Base-by-base conservation (phyloP, 2,329 filamentous ascomycete species). In the Incumbomyces lentus region DNA sequence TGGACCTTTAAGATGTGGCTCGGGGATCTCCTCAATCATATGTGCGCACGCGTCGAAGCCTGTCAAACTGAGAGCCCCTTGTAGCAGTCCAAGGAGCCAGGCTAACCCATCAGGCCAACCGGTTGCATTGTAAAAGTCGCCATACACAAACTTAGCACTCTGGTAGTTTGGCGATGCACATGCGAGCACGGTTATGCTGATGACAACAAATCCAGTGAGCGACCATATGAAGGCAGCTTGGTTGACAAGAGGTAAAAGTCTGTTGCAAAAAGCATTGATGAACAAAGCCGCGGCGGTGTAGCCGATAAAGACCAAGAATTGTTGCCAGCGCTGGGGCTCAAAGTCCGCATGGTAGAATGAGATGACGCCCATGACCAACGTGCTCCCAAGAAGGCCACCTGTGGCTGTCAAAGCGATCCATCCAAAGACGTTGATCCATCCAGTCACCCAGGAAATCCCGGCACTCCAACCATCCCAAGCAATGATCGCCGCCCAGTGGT, bases 211-310 rank as follows among this genome's bases (percentile, higher is more conserved):
- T 0, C 84, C 84, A 1, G 70, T 62, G 2, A 87, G 68, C 2
- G 78, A 83, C 83, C 82, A 87, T 42, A 79, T 72, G 53, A 87
- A 82, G 1, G 82, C 82, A 14, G 72, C 71, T 59, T 83, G 79
- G 58, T 81, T 86, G 54, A 86, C 68, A 11, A 73, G 69, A 0
- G 82, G 82, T 2, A 87, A 68, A 2, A 79, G 57, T 2, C 68
- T 65, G 55, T 78, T 82, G 58, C 74, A 67, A 53, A 85, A 82
- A 1, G 78, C 75, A 52, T 86, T 86, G 61, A 85, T 66, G 40
- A 75, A 47, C 49, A 85, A 76, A 2, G 78, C 78, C 13, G 75
- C 62, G 17, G 79, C 48, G 5, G 77, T 81, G 58, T 79, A 81
- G 6, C 63, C 80, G 37, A 83, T 71, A 61, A 86, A 86, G 40